A percentile compares a stretch with the other conserved stretches of the same genome.
phyloP scores from a whole-genome alignment of 2,329 filamentous ascomycete species.

The Orbilia blumenaviensis region DNA sequence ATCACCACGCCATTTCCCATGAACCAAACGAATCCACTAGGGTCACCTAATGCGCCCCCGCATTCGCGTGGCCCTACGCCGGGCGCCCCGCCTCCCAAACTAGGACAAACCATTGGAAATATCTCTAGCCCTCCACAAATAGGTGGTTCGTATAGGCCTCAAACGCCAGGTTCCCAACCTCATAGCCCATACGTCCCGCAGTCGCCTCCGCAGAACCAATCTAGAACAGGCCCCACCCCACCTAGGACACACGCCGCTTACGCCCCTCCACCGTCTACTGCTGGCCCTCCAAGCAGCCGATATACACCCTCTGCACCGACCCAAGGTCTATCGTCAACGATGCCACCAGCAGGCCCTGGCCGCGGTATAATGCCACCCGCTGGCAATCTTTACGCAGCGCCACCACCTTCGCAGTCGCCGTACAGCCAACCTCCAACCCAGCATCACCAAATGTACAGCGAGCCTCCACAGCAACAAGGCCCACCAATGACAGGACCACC shows the following conservation, averaged over 20 bases:
- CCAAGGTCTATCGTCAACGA: conserved; percentile 12
- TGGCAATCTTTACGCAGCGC: conserved; percentile 60
- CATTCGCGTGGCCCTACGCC: conserved; percentile 72
- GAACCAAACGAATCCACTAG: conserved; percentile 73
- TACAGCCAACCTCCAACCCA: conserved; percentile 58
- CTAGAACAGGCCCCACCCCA: conserved; percentile 59
- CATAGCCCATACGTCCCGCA: conserved; percentile 63
- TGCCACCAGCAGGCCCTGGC: conserved; percentile 23
- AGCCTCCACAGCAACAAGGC: conserved; percentile 44
- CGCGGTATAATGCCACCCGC: conserved; percentile 60
- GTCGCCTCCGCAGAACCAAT: conserved; percentile 64
- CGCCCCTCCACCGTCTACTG: conserved; percentile 67
- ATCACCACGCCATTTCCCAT: conserved; percentile 80
- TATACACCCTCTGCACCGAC: conserved; percentile 34
- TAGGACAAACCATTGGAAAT: conserved; percentile 42
- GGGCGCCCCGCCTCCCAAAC: conserved; percentile 63
- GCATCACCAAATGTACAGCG: conserved; percentile 57
- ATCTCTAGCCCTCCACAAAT: conserved; percentile 9
- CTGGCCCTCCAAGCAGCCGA: conserved; percentile 55
- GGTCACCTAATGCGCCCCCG: conserved; percentile 80
- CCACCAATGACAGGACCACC: conserved; percentile 59
- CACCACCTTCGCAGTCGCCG: conserved; percentile 59
- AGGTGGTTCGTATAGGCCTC: conserved; percentile 59
- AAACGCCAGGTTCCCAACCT: conserved; percentile 71
- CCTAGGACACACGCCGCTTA: conserved; percentile 68